phyloP scores from a whole-genome alignment of 306 rosid species.

The Hippophae rhamnoides region DNA sequence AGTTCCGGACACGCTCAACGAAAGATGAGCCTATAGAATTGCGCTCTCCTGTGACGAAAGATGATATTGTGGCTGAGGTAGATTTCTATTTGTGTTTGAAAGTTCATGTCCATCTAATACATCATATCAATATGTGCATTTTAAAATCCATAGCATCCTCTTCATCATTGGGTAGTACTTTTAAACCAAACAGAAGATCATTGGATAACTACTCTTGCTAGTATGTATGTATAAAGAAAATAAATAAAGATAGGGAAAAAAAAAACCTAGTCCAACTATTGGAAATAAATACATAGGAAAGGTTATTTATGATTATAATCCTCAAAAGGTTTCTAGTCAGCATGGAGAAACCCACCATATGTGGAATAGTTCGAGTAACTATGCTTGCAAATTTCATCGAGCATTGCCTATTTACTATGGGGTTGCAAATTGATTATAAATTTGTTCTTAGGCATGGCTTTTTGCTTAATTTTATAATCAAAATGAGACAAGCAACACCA shows the following conservation, averaged over 20 bases:
- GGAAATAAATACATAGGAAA: background rate
- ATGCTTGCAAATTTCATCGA: background rate
- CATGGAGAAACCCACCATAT: background rate
- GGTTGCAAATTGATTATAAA: background rate
- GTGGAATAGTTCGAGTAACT: background rate
- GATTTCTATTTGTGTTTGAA: slow-evolving; percentile 11
- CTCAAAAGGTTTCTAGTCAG: background rate
- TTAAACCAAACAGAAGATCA: no score
- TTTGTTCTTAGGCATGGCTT: background rate
- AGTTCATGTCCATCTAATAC: background rate
- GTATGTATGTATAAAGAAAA: no score
- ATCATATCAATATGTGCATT: background rate
- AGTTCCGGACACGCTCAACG: slow-evolving; percentile 42
- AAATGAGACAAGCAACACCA: background rate
- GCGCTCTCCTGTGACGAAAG: slow-evolving; percentile 47
- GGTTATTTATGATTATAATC: background rate
- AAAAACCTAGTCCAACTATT: background rate
- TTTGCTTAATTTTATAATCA: background rate
- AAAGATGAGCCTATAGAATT: slow-evolving; percentile 76
- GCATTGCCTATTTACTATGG: background rate
- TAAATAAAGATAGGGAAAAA: background rate
- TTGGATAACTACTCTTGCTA: no score
- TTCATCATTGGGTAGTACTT: no score
- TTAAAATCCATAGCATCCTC: background rate
- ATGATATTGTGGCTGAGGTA: slow-evolving; percentile 73